phyloP scores from a whole-genome alignment of 1,139 yeast genomes.

The Kodamaea alishanica region DNA sequence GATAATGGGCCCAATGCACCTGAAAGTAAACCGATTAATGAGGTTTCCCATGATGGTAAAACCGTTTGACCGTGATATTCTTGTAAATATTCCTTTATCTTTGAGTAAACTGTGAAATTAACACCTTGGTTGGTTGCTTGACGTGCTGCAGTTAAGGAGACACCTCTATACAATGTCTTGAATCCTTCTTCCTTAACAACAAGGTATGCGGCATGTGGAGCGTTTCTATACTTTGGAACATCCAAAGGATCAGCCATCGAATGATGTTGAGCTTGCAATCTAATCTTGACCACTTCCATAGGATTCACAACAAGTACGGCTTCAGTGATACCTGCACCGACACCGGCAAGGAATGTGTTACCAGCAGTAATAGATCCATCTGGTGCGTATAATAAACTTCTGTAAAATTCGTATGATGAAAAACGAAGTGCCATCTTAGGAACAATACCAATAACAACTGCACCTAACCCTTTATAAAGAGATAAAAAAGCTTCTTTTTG shows the following conservation, averaged over 20 bases:
- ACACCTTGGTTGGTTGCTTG: slow-evolving; percentile 99
- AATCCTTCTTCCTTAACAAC: slow-evolving; percentile 90
- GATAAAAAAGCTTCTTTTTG: slow-evolving; percentile 81
- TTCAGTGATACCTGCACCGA: slow-evolving; percentile 96
- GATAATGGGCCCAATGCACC: slow-evolving; percentile 98
- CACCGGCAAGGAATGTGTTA: slow-evolving; percentile 83
- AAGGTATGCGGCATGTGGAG: slow-evolving; percentile 84
- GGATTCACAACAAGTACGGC: slow-evolving; percentile 94
- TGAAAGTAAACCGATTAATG: slow-evolving; percentile 82
- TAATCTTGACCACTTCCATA: slow-evolving; percentile 93
- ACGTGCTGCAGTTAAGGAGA: slow-evolving; percentile 91
- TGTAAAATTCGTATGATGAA: slow-evolving; percentile 87
- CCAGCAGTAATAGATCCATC: slow-evolving; percentile 72
- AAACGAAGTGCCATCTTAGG: slow-evolving; percentile 98
- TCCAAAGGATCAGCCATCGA: slow-evolving; percentile 80
- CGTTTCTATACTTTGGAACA: slow-evolving; percentile 84
- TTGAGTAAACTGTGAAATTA: slow-evolving; percentile 91
- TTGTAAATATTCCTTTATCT: slow-evolving; percentile 68
- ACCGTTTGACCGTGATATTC: slow-evolving; percentile 59
- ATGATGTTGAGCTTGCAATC: slow-evolving; percentile 94
- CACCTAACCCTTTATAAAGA: slow-evolving; percentile 92
- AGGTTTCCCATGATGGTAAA: slow-evolving; percentile 93
- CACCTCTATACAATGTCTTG: slow-evolving; percentile 88
- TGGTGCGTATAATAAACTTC: slow-evolving; percentile 60
- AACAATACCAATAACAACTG: slow-evolving; percentile 94